These are phyloP conservation scores for Alternaria triticimaculans DNA, from an alignment of 2,329 filamentous ascomycete species.

Conservation along the genomic window DNA sequence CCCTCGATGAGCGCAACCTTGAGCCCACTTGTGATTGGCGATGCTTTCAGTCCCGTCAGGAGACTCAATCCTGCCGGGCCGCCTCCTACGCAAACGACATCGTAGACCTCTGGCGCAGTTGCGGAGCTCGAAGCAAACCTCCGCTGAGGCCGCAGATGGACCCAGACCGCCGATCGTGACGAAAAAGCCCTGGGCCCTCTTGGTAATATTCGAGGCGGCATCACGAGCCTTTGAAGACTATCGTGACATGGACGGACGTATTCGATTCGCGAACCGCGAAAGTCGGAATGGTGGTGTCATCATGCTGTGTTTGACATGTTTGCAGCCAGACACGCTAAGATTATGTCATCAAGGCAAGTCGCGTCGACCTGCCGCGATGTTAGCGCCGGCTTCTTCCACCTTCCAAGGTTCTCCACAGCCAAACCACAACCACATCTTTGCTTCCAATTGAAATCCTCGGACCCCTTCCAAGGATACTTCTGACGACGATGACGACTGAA, in stretches of 20 bases:
- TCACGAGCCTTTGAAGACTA: constrained; percentile 28
- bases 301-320: constrained; percentile 30
- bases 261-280: constrained; percentile 13
- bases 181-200: constrained; percentile 23
- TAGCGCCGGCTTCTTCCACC: not conserved
- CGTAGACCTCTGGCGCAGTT: constrained; percentile 74
- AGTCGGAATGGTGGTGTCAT: constrained; percentile 35
- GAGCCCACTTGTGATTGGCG: constrained; percentile 75
- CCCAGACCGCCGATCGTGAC: constrained; percentile 17
- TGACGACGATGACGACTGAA: not conserved
- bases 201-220: constrained; percentile 42
- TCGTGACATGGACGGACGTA: constrained; percentile 26
- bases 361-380: not conserved
- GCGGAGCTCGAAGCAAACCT: constrained; percentile 44
- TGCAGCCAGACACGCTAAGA: constrained; percentile 14
- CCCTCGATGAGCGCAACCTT: constrained; percentile 89
- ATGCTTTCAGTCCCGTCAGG: constrained; percentile 60
- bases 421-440: constrained; percentile 4
- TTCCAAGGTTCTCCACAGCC: not conserved
- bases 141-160: constrained; percentile 26
- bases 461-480: not conserved
- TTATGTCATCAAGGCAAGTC: constrained; percentile 6
- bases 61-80: constrained; percentile 85
- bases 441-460: not conserved
- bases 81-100: constrained; percentile 90